Percentiles rank a stretch among this genome's conserved stretches.
Evolutionary conservation across 2,329 filamentous ascomycete genomes (phyloP).

Genomic region (Akanthomyces dipterigenus): DNA sequence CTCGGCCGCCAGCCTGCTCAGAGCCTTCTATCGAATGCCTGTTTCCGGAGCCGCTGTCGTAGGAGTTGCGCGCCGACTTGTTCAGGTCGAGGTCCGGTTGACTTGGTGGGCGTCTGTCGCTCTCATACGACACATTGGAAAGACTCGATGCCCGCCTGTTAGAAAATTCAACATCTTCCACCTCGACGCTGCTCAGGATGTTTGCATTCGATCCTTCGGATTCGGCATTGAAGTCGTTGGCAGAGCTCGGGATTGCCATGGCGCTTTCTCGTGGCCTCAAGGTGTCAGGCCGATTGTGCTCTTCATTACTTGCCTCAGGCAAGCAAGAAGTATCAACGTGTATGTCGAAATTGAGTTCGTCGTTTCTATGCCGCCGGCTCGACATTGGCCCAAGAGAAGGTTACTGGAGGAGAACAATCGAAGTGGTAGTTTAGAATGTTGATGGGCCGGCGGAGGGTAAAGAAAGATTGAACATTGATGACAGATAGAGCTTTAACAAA

Average conservation of each 20-base stretch:
- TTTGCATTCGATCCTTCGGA: conserved; percentile 13
- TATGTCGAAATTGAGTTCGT: conserved; percentile 40
- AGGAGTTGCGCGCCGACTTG: conserved; percentile 4
- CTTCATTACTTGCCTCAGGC: conserved; percentile 34
- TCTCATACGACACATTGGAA: conserved; percentile 4
- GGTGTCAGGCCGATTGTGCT: conserved; percentile 14
- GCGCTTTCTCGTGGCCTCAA: conserved; percentile 10
- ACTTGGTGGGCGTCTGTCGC: conserved; percentile 1
- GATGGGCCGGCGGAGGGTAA: neutral
- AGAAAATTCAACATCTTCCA: neutral
- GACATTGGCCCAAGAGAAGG: conserved; percentile 17
- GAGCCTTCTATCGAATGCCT: neutral
- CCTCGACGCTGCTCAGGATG: neutral
- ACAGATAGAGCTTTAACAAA: neutral
- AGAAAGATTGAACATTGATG: neutral
- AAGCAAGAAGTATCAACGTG: conserved; percentile 41
- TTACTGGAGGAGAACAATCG: neutral
- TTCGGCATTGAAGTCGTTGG: conserved; percentile 13
- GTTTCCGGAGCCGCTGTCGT: neutral
- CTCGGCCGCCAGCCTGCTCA: neutral
- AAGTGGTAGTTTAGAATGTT: neutral
- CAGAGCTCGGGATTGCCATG: neutral
- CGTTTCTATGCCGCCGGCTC: conserved; percentile 21
- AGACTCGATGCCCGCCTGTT: neutral
- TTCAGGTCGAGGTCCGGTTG: neutral